A percentile compares a stretch with the other conserved stretches of the same genome.
phyloP scores from a whole-genome alignment of 768 basidiomycete species.

The Symmetrospora coprosmae region DNA sequence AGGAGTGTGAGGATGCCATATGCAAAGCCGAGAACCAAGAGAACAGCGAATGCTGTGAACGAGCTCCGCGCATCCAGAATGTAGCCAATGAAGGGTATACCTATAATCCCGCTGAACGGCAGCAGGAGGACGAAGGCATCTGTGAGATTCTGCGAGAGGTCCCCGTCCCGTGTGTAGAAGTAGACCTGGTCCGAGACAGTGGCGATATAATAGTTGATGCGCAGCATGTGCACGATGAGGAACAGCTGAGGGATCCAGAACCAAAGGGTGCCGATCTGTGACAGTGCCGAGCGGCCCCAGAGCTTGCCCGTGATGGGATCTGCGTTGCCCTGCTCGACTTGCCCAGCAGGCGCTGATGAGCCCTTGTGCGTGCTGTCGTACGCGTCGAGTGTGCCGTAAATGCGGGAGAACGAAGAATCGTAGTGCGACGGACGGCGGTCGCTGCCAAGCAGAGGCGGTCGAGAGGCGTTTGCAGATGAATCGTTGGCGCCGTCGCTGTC shows the following conservation, averaged over 20 bases:
- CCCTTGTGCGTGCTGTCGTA: background rate
- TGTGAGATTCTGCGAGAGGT: slow-evolving; percentile 34
- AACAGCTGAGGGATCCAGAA: slow-evolving; percentile 35
- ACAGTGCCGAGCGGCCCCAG: slow-evolving; percentile 32
- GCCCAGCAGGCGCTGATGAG: no score
- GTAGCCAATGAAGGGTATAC: slow-evolving; percentile 35
- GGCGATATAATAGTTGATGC: slow-evolving; percentile 39
- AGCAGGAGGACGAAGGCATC: slow-evolving; percentile 38
- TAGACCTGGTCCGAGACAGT: slow-evolving; percentile 36
- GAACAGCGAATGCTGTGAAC: slow-evolving; percentile 30
- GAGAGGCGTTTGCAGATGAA: background rate
- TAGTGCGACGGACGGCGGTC: background rate
- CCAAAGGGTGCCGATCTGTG: slow-evolving; percentile 36
- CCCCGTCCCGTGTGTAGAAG: slow-evolving; percentile 34
- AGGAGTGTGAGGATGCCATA: slow-evolving; percentile 36
- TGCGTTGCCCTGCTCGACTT: slow-evolving; percentile 18
- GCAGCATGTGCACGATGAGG: slow-evolving; percentile 37
- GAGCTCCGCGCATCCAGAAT: slow-evolving; percentile 32
- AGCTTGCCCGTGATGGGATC: slow-evolving; percentile 35
- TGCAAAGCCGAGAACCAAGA: slow-evolving; percentile 32
- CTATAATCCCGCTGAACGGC: slow-evolving; percentile 37
- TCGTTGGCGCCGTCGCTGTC: background rate
- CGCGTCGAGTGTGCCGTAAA: background rate
- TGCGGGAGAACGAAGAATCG: slow-evolving; percentile 14
- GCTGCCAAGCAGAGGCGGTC: background rate